These are phyloP conservation scores for Saprolegnia diclina DNA, from an alignment of 352 stramenopile species.

Conservation along the genomic window DNA sequence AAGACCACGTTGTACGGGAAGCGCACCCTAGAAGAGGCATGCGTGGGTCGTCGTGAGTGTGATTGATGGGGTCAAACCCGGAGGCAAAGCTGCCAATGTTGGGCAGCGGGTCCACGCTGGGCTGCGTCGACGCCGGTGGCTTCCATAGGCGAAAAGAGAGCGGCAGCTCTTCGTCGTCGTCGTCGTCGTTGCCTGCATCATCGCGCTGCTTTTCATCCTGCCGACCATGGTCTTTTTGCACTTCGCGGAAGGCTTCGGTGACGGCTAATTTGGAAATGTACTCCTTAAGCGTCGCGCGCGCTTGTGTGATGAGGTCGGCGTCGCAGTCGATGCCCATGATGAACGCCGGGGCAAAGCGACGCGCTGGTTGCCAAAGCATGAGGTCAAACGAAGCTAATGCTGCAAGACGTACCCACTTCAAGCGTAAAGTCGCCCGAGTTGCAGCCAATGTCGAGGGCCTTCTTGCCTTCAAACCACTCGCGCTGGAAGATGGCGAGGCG, in stretches of 20 bases:
- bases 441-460: constrained; percentile 69
- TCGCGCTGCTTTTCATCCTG: neutral
- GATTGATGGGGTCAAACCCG: constrained; percentile 37
- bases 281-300: constrained; percentile 56
- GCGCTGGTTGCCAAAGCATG: constrained; percentile 34
- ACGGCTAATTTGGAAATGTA: constrained; percentile 54
- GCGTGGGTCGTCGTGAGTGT: neutral
- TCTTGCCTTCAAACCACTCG: constrained; percentile 61
- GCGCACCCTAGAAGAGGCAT: constrained; percentile 5
- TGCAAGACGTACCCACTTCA: constrained; percentile 40
- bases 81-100: constrained; percentile 41
- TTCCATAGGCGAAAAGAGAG: constrained; percentile 71
- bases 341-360: constrained; percentile 45
- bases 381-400: neutral
- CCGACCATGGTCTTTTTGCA: constrained; percentile 11
- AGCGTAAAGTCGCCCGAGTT: constrained; percentile 79
- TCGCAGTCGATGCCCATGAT: constrained; percentile 73
- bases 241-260: constrained; percentile 40
- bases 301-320: constrained; percentile 50
- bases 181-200: constrained; percentile 27
- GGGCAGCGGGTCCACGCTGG: neutral
- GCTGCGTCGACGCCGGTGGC: constrained; percentile 29
- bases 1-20: constrained; percentile 80
- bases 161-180: constrained; percentile 45
- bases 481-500: constrained; percentile 51